Base-by-base conservation (phyloP, 176 grass and related monocot species). In the Calamus simplicifolius region DNA sequence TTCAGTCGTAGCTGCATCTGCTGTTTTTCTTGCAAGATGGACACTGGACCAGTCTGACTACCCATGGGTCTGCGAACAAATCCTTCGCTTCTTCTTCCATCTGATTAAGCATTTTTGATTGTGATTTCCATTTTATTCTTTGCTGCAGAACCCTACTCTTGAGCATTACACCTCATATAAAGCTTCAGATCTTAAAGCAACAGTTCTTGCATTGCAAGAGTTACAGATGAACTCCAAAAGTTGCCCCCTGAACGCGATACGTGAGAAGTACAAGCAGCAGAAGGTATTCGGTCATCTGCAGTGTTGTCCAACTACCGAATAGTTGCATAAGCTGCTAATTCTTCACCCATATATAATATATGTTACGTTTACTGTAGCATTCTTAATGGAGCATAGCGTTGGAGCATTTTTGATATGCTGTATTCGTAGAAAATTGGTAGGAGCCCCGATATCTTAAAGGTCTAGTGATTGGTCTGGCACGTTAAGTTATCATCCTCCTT, bases 21-120 rank as follows among this genome's bases (percentile, higher is more conserved):
- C 84, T 31, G 51, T 98, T 50, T 88, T 98, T 72, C 84, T 98
- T 67, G 87, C 87, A 67, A 76, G 63, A 59, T 92, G 93, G 87
- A 98, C 87, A n/a, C 70, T 98, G 14, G 74, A 92, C 55, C 87
- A 85, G 56, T 88, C 79, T 50, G 68, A 79, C 18, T 63, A 61
- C 56, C 93, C 93, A 59, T 98, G 93, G 93, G 93, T 92, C 61
- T 14, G 87, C 75, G 56, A 4, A 2, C 29, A 75, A 58, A 58
- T 8, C 4, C 29, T 18, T 18, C 59, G 16, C 12, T 64, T 51
- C 4, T 51, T 50, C 16, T 27, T 64, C 7, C 15, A 25, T 38
- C 35, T 13, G 35, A 15, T 38, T 48, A 18, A 21, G 15, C 31
- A 16, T 48, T 26, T 5, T 48, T 27, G 14, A 56, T 25, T 23